These are phyloP conservation scores for Candida coquimbonensis DNA, from an alignment of 805 yeast genomes.

Conservation along the genomic window DNA sequence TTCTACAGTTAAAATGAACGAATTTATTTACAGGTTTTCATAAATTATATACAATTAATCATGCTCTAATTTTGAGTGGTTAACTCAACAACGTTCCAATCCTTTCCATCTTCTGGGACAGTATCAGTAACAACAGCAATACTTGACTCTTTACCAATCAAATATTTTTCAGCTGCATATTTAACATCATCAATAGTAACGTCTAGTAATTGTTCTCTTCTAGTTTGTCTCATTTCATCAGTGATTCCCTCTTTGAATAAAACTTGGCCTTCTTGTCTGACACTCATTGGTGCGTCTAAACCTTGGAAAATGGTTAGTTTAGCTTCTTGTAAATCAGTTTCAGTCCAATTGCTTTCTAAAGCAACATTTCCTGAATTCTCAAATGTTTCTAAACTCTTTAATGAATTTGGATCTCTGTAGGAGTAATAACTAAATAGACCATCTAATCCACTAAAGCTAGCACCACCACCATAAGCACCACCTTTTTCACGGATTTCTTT, in stretches of 20 bases:
- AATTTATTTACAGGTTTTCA: too few relatives aligned
- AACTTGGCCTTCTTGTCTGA: slow-evolving; percentile 67
- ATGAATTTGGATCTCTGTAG: slow-evolving; percentile 89
- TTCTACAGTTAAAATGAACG: too few relatives aligned
- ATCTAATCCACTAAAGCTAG: slow-evolving; percentile 70
- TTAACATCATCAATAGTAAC: slow-evolving; percentile 57
- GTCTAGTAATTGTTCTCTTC: slow-evolving; percentile 69
- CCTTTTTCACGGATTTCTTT: slow-evolving; percentile 90
- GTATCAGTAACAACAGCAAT: slow-evolving; percentile 40
- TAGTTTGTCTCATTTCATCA: slow-evolving; percentile 69
- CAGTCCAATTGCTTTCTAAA: slow-evolving; percentile 43
- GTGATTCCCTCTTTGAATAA: slow-evolving; percentile 63
- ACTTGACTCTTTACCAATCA: slow-evolving; percentile 28
- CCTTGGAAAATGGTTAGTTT: slow-evolving; percentile 87
- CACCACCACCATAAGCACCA: slow-evolving; percentile 98
- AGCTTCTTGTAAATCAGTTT: slow-evolving; percentile 74
- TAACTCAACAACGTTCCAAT: slow-evolving; percentile 19
- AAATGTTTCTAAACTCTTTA: slow-evolving; percentile 58
- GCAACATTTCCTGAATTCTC: slow-evolving; percentile 44
- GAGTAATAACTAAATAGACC: slow-evolving; percentile 82
- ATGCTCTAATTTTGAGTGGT: not conserved
- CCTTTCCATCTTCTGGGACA: slow-evolving; percentile 5
- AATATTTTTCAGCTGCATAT: slow-evolving; percentile 61
- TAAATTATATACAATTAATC: not conserved
- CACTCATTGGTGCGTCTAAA: slow-evolving; percentile 83